A percentile compares a stretch with the other conserved stretches of the same genome.
These are phyloP conservation scores for Mycotypha africana DNA, from an alignment of 371 early-diverging fungal species.

Conservation along the genomic window DNA sequence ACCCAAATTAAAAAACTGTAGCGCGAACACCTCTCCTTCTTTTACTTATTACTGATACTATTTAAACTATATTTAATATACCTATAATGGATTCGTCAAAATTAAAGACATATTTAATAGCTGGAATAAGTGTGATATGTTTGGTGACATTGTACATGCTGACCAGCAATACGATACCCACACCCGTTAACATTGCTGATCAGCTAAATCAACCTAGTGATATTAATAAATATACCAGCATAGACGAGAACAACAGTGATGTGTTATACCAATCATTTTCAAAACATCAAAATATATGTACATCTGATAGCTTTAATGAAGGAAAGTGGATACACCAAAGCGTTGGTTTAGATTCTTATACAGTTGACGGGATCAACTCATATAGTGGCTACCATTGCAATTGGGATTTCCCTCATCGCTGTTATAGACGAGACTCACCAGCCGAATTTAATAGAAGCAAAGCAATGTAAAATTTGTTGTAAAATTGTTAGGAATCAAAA, in stretches of 20 bases:
- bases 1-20: too few relatives aligned
- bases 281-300: slow-evolving; percentile 10
- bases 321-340: slow-evolving; percentile 27
- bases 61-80: too few relatives aligned
- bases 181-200: too few relatives aligned
- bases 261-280: slow-evolving; percentile 1
- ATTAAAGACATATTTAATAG: too few relatives aligned
- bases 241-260: background rate
- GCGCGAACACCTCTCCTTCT: too few relatives aligned
- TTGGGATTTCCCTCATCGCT: slow-evolving; percentile 25
- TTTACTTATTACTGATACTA: too few relatives aligned
- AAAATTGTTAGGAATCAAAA: background rate
- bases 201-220: too few relatives aligned
- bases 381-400: slow-evolving; percentile 28
- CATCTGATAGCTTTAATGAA: slow-evolving; percentile 18
- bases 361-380: slow-evolving; percentile 18
- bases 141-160: too few relatives aligned
- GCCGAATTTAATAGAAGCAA: slow-evolving; percentile 26
- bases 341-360: slow-evolving; percentile 8
- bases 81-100: too few relatives aligned
- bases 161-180: too few relatives aligned
- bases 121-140: too few relatives aligned
- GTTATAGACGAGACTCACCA: slow-evolving; percentile 20
- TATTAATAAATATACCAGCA: background rate
- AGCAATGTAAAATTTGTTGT: slow-evolving; percentile 22